Conservation (phyloP, 225 moss, liverwort and hornwort species). For the Lunularia cruciata region DNA sequence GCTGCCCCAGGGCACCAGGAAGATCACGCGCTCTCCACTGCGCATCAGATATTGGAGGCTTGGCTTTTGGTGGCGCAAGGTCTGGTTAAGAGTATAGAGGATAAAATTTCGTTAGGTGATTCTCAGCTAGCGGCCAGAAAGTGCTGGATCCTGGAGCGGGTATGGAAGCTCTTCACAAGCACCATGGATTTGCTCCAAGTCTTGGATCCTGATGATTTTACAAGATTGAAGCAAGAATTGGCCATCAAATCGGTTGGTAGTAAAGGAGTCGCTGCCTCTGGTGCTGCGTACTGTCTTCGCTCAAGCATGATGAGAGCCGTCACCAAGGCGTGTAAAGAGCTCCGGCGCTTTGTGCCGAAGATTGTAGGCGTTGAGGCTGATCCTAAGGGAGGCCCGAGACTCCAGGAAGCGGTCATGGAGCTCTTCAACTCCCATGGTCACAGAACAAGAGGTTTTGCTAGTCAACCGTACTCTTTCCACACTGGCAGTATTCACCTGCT, state of each 20-base stretch:
- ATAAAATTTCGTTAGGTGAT: conserved; percentile 43
- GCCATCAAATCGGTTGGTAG: conserved; percentile 45
- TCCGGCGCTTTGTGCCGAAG: conserved; percentile 67
- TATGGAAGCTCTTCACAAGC: conserved; percentile 71
- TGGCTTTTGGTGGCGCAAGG: conserved; percentile 74
- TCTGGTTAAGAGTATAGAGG: conserved; percentile 57
- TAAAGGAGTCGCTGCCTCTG: conserved; percentile 12
- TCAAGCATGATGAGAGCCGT: conserved; percentile 62
- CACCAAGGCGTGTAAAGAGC: conserved; percentile 71
- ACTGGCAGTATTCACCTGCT: conserved; percentile 70
- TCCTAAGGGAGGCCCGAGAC: conserved; percentile 70
- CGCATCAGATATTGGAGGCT: conserved; percentile 82
- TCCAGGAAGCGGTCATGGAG: conserved; percentile 73
- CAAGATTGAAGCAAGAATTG: conserved; percentile 72
- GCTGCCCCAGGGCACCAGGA: conserved; percentile 58
- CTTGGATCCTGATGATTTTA: conserved; percentile 89
- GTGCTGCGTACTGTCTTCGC: conserved; percentile 68
- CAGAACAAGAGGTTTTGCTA: conserved; percentile 33
- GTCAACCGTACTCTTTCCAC: conserved; percentile 50
- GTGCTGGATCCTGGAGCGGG: conserved; percentile 79
- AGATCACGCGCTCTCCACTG: conserved; percentile 73
- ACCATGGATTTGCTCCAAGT: conserved; percentile 75
- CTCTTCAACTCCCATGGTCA: conserved; percentile 73
- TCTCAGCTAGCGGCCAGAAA: conserved; percentile 60
- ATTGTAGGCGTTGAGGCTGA: conserved; percentile 76